Percentiles rank a stretch among this genome's conserved stretches.
Conservation (phyloP, 1,284 basidiomycete species). For the Trichosporon coremiiforme region DNA sequence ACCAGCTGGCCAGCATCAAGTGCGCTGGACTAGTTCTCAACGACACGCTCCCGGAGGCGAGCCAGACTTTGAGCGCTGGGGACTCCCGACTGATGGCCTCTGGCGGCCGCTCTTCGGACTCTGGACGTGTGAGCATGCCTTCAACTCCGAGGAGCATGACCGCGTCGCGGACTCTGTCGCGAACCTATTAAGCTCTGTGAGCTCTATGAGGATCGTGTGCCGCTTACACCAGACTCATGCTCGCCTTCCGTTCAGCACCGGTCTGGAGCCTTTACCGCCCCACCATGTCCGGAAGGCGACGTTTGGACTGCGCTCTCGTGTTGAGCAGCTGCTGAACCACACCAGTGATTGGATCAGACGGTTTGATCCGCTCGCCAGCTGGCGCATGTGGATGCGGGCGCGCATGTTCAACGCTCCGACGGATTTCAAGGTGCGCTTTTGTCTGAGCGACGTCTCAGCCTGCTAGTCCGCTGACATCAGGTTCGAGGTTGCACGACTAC, state of each 20-base stretch:
- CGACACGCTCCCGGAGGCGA: not conserved
- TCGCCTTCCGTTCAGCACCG: not conserved
- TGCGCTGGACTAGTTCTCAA: conserved; percentile 1
- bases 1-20: not conserved
- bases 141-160: not conserved
- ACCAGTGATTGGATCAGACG: not conserved
- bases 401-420: conserved; percentile 7
- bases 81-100: not conserved
- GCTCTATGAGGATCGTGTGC: not conserved
- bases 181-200: not conserved
- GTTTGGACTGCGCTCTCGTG: not conserved
- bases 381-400: conserved; percentile 5
- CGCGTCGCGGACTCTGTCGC: not conserved
- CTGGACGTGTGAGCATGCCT: not conserved
- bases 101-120: conserved; percentile 6
- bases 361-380: not conserved
- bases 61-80: not conserved
- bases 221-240: not conserved
- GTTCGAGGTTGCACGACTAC: conserved; percentile 3
- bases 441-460: not conserved
- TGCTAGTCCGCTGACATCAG: not conserved
- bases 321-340: not conserved
- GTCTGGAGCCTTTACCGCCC: not conserved
- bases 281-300: not conserved
- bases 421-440: not conserved